Evolutionary conservation across 1,284 basidiomycete species (phyloP).

Genomic region (Clitocybe nebularis): DNA sequence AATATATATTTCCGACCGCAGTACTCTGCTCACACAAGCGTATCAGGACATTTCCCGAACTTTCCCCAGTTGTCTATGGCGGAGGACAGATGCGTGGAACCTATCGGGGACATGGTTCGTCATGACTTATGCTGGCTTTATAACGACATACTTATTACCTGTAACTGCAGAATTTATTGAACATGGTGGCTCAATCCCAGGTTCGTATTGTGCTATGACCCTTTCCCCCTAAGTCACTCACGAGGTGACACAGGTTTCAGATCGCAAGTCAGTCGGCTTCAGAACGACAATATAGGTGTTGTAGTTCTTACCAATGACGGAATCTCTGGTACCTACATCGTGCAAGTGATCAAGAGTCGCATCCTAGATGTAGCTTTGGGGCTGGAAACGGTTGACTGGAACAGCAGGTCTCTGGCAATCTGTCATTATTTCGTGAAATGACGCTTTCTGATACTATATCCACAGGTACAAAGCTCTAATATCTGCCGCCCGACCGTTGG

Average conservation of each 20-base stretch:
- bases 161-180: slow-evolving; percentile 19
- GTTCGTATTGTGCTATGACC: not conserved
- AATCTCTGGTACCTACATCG: slow-evolving; percentile 19
- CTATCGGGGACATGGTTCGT: slow-evolving; percentile 24
- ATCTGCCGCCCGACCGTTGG: not conserved
- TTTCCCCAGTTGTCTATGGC: slow-evolving; percentile 25
- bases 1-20: not conserved
- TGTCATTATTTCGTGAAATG: no score
- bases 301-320: slow-evolving; percentile 31
- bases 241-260: slow-evolving; percentile 21
- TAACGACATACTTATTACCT: not conserved
- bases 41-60: slow-evolving; percentile 15
- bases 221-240: not conserved
- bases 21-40: not conserved
- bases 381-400: slow-evolving; percentile 22
- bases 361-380: slow-evolving; percentile 21
- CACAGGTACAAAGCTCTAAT: slow-evolving; percentile 6
- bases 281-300: slow-evolving; percentile 26
- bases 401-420: no score
- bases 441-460: slow-evolving; percentile 2
- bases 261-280: slow-evolving; percentile 22
- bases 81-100: slow-evolving; percentile 27
- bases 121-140: not conserved
- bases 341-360: slow-evolving; percentile 19
- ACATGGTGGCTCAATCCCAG: slow-evolving; percentile 26